Percentiles rank a stretch among this genome's conserved stretches.
Conservation (phyloP, 2,329 filamentous ascomycete genomes). For the Talaromyces atroroseus region DNA sequence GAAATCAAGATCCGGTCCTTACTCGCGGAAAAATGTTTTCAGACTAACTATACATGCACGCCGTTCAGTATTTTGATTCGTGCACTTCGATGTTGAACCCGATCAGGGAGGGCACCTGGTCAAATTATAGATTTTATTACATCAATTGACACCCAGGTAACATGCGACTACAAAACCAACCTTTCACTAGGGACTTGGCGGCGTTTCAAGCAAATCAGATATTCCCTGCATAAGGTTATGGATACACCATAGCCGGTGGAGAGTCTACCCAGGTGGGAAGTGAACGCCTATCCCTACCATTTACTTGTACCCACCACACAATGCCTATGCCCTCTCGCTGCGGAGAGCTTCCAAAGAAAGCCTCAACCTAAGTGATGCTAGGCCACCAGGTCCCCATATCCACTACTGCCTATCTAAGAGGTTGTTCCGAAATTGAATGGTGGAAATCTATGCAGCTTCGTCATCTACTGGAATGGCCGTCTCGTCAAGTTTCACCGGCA, state of each 20-base stretch:
- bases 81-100: neutral
- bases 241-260: neutral
- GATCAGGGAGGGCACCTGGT: neutral
- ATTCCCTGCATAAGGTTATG: neutral
- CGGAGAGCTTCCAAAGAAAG: neutral
- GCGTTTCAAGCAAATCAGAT: neutral
- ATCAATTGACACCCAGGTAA: neutral
- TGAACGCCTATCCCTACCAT: neutral
- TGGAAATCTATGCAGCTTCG: neutral
- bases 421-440: constrained; percentile 2
- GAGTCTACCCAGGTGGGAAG: neutral
- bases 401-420: neutral
- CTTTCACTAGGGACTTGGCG: neutral
- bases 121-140: neutral
- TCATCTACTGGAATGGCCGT: neutral
- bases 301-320: neutral
- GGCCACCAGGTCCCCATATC: neutral
- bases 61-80: neutral
- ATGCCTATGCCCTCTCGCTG: neutral
- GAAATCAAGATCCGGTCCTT: neutral
- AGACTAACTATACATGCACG: neutral
- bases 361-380: neutral
- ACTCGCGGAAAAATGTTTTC: constrained; percentile 6
- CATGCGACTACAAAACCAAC: neutral
- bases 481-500: neutral